A percentile compares a stretch with the other conserved stretches of the same genome.
Conservation (phyloP, 2,329 filamentous ascomycete genomes). For the Cladosporium colombiae region DNA sequence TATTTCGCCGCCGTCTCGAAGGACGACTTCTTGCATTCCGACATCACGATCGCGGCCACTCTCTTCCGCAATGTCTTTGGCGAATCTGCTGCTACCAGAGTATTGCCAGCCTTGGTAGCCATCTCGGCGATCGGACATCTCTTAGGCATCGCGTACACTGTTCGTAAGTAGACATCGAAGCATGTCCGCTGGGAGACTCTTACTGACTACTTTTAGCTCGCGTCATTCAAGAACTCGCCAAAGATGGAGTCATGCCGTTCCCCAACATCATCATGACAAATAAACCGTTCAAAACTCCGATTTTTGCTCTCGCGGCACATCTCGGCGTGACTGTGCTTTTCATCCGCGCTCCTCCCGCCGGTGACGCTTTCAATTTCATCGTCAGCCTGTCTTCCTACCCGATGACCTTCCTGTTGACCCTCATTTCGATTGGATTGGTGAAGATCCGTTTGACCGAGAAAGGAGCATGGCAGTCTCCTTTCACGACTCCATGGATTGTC, state of each 20-base stretch:
- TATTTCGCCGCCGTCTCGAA: conserved; percentile 66
- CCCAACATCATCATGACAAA: neutral
- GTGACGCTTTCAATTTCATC: conserved; percentile 70
- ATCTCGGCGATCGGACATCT: conserved; percentile 66
- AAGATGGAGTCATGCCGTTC: neutral
- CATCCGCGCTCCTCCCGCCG: conserved; percentile 61
- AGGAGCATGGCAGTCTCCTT: conserved; percentile 58
- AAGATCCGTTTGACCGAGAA: conserved; percentile 54
- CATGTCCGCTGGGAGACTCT: neutral
- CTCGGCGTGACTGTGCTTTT: conserved; percentile 58
- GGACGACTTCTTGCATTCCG: conserved; percentile 61
- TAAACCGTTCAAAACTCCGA: neutral
- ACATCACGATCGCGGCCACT: conserved; percentile 67
- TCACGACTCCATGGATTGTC: conserved; percentile 65
- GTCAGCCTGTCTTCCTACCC: conserved; percentile 70
- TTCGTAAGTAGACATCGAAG: neutral
- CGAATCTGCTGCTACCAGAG: conserved; percentile 53
- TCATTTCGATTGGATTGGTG: conserved; percentile 41
- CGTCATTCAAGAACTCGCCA: neutral
- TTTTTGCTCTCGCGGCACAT: conserved; percentile 42
- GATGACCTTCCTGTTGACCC: conserved; percentile 60
- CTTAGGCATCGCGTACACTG: conserved; percentile 51
- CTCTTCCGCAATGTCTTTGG: conserved; percentile 68
- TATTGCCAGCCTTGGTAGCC: conserved; percentile 65
- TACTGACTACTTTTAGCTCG: neutral